Evolutionary conservation across 2,329 filamentous ascomycete genomes (phyloP), one percentile per base, ranked within the genome.

Genomic region (Clarireedia paspali): DNA sequence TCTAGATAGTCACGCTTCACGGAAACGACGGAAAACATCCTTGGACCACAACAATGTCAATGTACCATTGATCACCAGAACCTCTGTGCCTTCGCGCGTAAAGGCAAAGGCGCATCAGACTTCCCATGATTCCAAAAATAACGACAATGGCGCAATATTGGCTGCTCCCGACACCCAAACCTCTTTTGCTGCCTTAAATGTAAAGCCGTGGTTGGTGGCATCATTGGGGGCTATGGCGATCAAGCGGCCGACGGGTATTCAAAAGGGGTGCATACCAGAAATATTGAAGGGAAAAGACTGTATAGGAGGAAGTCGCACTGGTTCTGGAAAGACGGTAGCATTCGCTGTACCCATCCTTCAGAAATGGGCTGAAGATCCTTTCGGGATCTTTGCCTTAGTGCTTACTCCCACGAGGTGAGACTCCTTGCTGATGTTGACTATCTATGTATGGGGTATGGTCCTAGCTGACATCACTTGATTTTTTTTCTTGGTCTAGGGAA

Each of bases 251-350:
- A 99, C 94, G 0, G 87, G 87, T 15, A 97, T 99, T 75, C 94
- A 99, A 66, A 89, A 88, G 66, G 86, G 84, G 52, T 95, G 89
- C 69, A 97, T 99, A 66, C 91, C 92, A 1, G 88, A 94, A 69
- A 96, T 97, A 58, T 71, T 99, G 36, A 86, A 89, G 64, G 94
- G 94, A 5, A 81, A 88, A 64, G 91, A 99, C 73, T 96, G 91
- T 69, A 96, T 99, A 64, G 94, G 94, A 68, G 91, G 91, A 39
- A 95, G 89, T 68, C 81, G 91, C 60, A 99, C 94, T 0, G 94
- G 94, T 76, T 96, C 92, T 12, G 94, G 94, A 73, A 99, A 99
- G 75, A 99, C 94, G 3, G 85, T 97, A 45, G 91, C 94, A 1
- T 99, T 99, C 71, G 89, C 92, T 1, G 90, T 91, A 9, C 94